phyloP scores from a whole-genome alignment of 139 green algal genomes.

The Chlorella vulgaris region DNA sequence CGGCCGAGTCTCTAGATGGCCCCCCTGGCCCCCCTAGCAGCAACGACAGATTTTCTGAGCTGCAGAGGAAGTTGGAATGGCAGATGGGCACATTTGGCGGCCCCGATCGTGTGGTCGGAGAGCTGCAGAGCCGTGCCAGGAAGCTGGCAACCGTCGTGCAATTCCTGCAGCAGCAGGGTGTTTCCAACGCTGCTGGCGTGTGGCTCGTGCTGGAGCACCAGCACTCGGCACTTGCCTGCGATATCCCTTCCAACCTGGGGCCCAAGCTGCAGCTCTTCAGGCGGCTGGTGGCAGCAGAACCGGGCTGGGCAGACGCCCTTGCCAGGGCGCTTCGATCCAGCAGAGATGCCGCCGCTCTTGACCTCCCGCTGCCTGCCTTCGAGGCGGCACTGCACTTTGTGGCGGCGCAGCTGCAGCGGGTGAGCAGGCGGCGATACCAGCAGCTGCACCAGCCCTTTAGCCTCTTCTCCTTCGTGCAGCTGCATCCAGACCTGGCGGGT shows the following conservation, averaged over 20 bases:
- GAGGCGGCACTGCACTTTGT: constrained; percentile 20
- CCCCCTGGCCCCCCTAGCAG: too few relatives aligned
- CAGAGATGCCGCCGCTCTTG: not conserved
- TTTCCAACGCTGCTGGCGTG: not conserved
- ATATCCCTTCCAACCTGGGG: not conserved
- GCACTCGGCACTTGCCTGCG: not conserved
- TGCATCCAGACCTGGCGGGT: not conserved
- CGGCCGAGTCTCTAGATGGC: too few relatives aligned
- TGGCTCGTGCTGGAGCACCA: not conserved
- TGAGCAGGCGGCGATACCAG: not conserved
- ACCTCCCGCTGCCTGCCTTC: not conserved
- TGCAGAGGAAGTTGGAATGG: too few relatives aligned
- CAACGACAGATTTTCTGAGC: too few relatives aligned
- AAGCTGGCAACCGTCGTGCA: too few relatives aligned
- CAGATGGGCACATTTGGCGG: too few relatives aligned
- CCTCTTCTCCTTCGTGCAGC: not conserved
- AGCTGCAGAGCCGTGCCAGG: too few relatives aligned
- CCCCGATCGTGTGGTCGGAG: too few relatives aligned
- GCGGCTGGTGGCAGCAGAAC: not conserved
- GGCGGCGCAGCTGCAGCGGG: not conserved
- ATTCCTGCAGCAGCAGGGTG: not conserved
- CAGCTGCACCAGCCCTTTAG: not conserved
- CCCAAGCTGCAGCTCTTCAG: constrained; percentile 2
- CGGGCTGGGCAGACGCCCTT: not conserved
- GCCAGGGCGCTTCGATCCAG: not conserved